These are phyloP conservation scores for Acanthamoeba lugdunensis DNA, from an alignment of 208 protist species.

Conservation along the genomic window DNA sequence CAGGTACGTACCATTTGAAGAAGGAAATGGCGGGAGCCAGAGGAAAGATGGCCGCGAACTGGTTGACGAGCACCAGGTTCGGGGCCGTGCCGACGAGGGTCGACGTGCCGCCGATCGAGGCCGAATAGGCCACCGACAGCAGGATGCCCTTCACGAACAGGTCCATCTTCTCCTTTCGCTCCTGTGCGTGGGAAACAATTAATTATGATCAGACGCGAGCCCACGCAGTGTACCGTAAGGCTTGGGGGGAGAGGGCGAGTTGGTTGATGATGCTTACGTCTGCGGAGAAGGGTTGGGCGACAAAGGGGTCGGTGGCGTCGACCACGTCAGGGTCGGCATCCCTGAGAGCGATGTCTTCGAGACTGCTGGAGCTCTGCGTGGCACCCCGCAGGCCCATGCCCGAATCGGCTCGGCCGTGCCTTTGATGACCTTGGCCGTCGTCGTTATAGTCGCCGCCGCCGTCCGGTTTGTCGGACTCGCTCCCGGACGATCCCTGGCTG, in stretches of 20 bases:
- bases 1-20: constrained; percentile 27
- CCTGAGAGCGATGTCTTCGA: not conserved
- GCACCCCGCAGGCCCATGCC: not conserved
- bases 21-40: constrained; percentile 18
- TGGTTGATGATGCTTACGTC: not conserved
- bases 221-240: no score
- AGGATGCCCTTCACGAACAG: constrained; percentile 35
- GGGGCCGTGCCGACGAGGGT: constrained; percentile 52
- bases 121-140: constrained; percentile 55
- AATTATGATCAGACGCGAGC: not conserved
- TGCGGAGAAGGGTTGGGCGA: not conserved
- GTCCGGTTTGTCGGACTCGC: not conserved
- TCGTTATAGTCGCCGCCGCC: not conserved
- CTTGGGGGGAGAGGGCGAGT: no score
- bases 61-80: constrained; percentile 30
- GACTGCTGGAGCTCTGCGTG: not conserved
- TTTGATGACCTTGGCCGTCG: not conserved
- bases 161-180: not conserved
- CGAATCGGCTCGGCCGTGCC: not conserved
- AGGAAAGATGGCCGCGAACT: constrained; percentile 25
- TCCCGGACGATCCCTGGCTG: not conserved
- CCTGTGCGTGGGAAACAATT: not conserved
- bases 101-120: constrained; percentile 62
- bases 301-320: not conserved
- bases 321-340: constrained; percentile 6